Base-by-base conservation (phyloP, 2,329 filamentous ascomycete genomes). In the Thielaviopsis ethacetica region DNA sequence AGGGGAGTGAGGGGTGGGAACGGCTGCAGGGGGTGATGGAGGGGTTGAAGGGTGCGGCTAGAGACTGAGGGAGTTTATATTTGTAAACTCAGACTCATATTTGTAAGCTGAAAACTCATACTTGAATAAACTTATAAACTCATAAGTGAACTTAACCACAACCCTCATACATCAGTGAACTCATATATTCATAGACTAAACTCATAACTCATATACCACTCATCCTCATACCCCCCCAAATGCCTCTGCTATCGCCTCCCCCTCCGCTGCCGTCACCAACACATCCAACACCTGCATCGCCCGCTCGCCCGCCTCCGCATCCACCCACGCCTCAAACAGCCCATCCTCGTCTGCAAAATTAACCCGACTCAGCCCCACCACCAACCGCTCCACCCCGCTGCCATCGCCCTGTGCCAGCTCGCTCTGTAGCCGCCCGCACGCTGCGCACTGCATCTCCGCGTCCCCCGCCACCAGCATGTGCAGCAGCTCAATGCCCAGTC, bases 251-350 rank as follows among this genome's bases (percentile, higher is more conserved):
- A 75, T 66, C 27, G 69, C 71, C 59, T 77, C 73, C 1, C 76
- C 77, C 59, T 80, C 77, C 49, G 95, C 87, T 0, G 89, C 85
- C 57, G 87, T 93, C 22, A 95, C 81, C 2, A 83, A 81, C 62
- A 88, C 75, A 68, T 95, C 89, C 47, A 97, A 70, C 62, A 98
- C 74, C 66, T 86, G 82, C 65, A 91, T 84, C 3, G 93, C 91
- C 70, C 85, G 83, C 63, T 91, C 87, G 1, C 85, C 81, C 0
- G 89, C 88, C 63, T 88, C 87, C 27, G 85, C 80, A 41, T 86
- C 85, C 57, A 95, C 85, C 0, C 84, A 84, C 1, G 76, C 75
- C 70, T 96, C 90, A 27, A 94, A 76, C 12, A 93, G 79, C 9
- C 87, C 70, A 30, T 88, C 85, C 62, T 95, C 88, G 55, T 83